A percentile compares a stretch with the other conserved stretches of the same genome.
Conservation (phyloP, 345 rosid genomes). For the Lepidium sativum region DNA sequence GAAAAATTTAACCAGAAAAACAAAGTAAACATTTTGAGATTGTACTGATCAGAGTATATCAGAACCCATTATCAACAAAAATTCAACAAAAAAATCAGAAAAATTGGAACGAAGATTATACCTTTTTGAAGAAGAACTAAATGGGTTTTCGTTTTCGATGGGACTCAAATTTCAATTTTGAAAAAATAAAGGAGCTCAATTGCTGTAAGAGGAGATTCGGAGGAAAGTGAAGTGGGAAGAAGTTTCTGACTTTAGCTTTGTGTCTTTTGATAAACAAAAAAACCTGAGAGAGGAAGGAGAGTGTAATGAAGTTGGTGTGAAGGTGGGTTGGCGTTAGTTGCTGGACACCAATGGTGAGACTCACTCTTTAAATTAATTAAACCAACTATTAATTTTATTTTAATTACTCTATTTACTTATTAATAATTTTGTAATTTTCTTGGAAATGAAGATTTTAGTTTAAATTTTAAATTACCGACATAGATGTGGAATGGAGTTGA, state of each 20-base stretch:
- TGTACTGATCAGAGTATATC: not conserved
- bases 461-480: no score
- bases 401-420: no score
- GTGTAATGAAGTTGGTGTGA: constrained; percentile 17
- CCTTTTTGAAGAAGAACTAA: not conserved
- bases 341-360: not conserved
- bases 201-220: constrained; percentile 2
- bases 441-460: no score
- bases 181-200: not conserved
- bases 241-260: not conserved
- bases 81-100: not conserved
- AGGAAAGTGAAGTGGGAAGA: not conserved
- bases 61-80: not conserved
- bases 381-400: not conserved
- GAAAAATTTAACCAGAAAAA: not conserved
- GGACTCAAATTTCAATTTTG: not conserved
- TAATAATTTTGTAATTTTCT: not conserved
- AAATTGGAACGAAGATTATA: constrained; percentile 2
- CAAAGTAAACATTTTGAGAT: not conserved
- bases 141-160: constrained; percentile 15
- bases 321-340: constrained; percentile 19
- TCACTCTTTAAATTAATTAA: not conserved
- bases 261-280: no score
- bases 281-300: not conserved
- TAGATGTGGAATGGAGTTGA: no score